A percentile compares a stretch with the other conserved stretches of the same genome.
Evolutionary conservation across 768 basidiomycete genomes (phyloP).

Genomic region (Imleria badia): DNA sequence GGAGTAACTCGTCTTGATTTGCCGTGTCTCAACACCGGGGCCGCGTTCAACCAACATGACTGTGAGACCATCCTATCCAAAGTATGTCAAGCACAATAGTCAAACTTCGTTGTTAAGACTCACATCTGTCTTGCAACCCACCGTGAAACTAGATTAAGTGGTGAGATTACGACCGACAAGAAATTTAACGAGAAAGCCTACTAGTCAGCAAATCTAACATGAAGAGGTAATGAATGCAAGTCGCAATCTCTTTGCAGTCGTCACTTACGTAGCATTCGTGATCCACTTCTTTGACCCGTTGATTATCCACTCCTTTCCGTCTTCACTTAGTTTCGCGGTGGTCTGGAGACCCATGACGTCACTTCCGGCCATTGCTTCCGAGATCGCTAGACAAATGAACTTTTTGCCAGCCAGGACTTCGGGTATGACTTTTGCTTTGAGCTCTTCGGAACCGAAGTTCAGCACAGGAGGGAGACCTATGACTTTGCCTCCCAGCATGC

Average conservation of each 20-base stretch:
- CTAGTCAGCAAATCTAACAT: conserved; percentile 42
- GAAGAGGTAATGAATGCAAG: conserved; percentile 1
- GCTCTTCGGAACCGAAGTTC: conserved; percentile 57
- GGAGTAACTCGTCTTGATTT: conserved; percentile 85
- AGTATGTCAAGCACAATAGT: conserved; percentile 23
- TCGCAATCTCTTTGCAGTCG: neutral
- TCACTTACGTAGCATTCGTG: conserved; percentile 51
- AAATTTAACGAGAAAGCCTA: conserved; percentile 3
- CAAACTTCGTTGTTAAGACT: conserved; percentile 9
- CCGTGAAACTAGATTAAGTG: conserved; percentile 51
- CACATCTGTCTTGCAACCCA: conserved; percentile 55
- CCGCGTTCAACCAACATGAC: conserved; percentile 64
- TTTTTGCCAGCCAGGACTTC: conserved; percentile 63
- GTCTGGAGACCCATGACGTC: conserved; percentile 68
- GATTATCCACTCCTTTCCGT: conserved; percentile 68
- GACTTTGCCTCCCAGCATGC: conserved; percentile 56
- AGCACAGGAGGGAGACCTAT: conserved; percentile 73
- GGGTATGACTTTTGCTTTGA: conserved; percentile 48
- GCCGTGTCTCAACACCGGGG: conserved; percentile 62
- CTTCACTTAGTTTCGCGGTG: conserved; percentile 58
- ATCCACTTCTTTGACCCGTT: conserved; percentile 79
- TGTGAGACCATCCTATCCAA: conserved; percentile 53
- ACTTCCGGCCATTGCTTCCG: conserved; percentile 72
- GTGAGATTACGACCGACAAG: neutral
- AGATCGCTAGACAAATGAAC: conserved; percentile 72